Percentiles rank a stretch among this genome's conserved stretches.
phyloP scores from a whole-genome alignment of 257 asterid species.

The Rehmannia glutinosa region DNA sequence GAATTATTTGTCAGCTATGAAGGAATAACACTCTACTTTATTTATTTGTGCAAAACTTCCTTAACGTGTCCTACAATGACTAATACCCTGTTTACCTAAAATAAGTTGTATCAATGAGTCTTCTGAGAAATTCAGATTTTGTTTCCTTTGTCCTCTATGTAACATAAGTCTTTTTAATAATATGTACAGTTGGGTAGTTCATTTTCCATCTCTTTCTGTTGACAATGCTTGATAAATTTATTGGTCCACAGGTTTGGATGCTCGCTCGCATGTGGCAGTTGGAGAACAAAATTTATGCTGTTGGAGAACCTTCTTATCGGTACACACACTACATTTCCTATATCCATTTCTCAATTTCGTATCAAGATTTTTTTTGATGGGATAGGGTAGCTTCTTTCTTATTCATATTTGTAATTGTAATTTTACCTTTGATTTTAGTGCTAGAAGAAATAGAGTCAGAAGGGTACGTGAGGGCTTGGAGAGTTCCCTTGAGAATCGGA shows the following conservation, averaged over 20 bases:
- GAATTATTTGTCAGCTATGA: background rate
- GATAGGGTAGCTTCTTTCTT: background rate
- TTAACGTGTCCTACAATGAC: background rate
- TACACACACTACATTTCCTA: conserved; percentile 20
- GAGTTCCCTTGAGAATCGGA: conserved; percentile 70
- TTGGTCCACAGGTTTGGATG: conserved; percentile 73
- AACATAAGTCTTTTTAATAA: background rate
- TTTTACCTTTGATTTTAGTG: conserved; percentile 34
- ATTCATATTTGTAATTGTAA: background rate
- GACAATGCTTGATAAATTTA: conserved; percentile 3
- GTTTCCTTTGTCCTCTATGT: background rate
- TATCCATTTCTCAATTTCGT: background rate
- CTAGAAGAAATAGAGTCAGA: conserved; percentile 73
- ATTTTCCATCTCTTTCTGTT: background rate
- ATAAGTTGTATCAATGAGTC: too few relatives aligned
- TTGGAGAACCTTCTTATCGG: conserved; percentile 96
- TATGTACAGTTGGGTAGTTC: background rate
- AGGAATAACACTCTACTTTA: conserved; percentile 3
- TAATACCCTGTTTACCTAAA: too few relatives aligned
- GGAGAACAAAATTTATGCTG: conserved; percentile 88
- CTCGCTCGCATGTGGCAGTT: conserved; percentile 93
- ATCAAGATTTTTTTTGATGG: background rate
- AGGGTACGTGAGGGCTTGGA: conserved; percentile 81
- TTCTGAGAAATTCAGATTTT: too few relatives aligned
- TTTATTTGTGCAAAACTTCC: background rate